Base-by-base conservation (phyloP, 345 rosid species). In the Murraya paniculata region DNA sequence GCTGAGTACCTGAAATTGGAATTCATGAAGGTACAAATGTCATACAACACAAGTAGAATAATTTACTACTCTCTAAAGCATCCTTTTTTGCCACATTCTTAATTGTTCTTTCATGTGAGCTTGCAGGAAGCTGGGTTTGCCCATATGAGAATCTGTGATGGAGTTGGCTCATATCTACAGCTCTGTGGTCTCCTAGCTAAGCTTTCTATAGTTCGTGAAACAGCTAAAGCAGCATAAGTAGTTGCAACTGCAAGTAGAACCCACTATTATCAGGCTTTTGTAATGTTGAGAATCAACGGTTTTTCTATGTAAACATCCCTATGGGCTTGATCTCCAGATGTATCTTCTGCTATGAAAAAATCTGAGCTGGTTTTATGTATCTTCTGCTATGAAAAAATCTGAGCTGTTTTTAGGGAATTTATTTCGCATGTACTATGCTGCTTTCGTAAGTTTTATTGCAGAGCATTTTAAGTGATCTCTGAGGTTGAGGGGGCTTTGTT, bases 141-240 rank as follows among this genome's bases (percentile, higher is more conserved):
- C 38, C 99, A 94, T 84, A 92, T 94, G 98, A 90, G 98, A 85
- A 92, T 94, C 75, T 91, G 95, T 71, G 97, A 96, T 83, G 97
- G 99, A 31, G 98, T 96, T 69, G 99, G 99, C 71, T 92, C 99
- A 18, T 94, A 91, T 84, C 98, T 96, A 85, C 99, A 96, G 85
- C 85, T 96, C 9, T 91, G 97, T 9, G 97, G 99, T 61, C 97
- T 96, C 72, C 84, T 96, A 58, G 97, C 98, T 30, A 96, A 96
- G 88, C 84, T 96, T 65, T 88, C 98, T 24, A 58, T 86, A 27
- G 97, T 81, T 77, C 85, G 97, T 41, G 89, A 94, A 80, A 90
- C 92, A 33, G 97, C 98, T 22, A 94, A 89, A 86, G 93, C 97
- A 78, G 81, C 86, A 33, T 92, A 88, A 81, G 81, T 48, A 62